Percentiles rank a stretch among this genome's conserved stretches.
These are phyloP conservation scores for Aegilops speltoides DNA, from an alignment of 176 grass and related monocot species.

Conservation along the genomic window DNA sequence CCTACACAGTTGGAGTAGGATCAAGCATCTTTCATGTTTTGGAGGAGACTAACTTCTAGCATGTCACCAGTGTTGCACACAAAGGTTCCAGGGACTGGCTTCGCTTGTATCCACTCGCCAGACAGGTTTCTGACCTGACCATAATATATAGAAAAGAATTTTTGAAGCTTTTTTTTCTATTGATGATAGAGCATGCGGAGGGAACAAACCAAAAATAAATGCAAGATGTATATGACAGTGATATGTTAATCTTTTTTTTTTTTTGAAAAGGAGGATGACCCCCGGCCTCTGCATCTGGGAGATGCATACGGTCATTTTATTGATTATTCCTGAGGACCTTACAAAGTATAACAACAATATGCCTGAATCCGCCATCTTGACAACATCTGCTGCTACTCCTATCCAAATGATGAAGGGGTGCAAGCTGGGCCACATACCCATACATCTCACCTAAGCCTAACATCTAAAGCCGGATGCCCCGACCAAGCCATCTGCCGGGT, in stretches of 20 bases:
- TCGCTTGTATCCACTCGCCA: slow-evolving; percentile 79
- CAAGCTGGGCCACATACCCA: too few species aligned
- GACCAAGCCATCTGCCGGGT: too few species aligned
- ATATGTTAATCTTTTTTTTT: neutral
- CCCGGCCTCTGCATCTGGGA: too few species aligned
- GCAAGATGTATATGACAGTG: neutral
- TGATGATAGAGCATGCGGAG: neutral
- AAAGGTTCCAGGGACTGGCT: slow-evolving; percentile 78
- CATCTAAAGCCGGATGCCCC: too few species aligned
- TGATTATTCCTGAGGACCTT: too few species aligned
- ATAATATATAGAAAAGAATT: neutral
- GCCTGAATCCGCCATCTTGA: too few species aligned
- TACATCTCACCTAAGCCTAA: too few species aligned
- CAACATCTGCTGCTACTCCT: too few species aligned
- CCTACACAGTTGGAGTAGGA: neutral
- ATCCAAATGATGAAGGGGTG: too few species aligned
- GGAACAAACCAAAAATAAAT: neutral
- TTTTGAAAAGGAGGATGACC: too few species aligned
- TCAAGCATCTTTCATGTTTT: neutral
- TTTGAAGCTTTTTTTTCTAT: neutral
- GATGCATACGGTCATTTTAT: too few species aligned
- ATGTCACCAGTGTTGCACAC: slow-evolving; percentile 95
- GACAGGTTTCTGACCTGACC: slow-evolving; percentile 71
- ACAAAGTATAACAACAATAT: too few species aligned
- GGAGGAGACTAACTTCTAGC: slow-evolving; percentile 58